Percentiles rank a stretch among this genome's conserved stretches.
phyloP scores from a whole-genome alignment of 1,284 basidiomycete genomes.

The Papiliotrema flavescens region DNA sequence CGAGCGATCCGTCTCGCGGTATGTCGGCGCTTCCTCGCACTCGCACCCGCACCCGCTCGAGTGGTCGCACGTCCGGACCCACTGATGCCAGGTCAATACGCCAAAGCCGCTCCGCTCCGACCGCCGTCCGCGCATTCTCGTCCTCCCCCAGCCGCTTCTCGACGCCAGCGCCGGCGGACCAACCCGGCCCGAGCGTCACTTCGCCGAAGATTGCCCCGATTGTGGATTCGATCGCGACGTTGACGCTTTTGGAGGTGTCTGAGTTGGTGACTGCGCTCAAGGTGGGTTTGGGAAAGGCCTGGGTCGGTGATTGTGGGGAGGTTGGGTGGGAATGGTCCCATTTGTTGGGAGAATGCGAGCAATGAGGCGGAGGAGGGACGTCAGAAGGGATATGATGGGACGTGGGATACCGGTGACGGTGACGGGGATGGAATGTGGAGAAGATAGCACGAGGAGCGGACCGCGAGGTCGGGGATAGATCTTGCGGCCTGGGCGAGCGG shows the following conservation, averaged over 20 bases:
- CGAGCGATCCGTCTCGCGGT: constrained; percentile 3
- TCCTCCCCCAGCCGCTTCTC: background rate
- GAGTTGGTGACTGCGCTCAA: constrained; percentile 90
- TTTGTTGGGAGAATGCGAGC: too few species aligned
- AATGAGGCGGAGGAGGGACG: too few species aligned
- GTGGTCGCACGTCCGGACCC: too few species aligned
- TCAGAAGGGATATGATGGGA: background rate
- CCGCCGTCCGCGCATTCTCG: background rate
- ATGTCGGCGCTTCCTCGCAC: background rate
- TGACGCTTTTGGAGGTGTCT: constrained; percentile 94
- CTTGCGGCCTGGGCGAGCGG: too few species aligned
- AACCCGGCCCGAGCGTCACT: constrained; percentile 15
- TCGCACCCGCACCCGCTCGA: background rate
- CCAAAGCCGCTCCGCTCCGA: background rate
- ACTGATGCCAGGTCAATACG: constrained; percentile 3
- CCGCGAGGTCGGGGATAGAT: too few species aligned
- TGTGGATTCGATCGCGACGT: constrained; percentile 86
- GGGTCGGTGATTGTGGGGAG: too few species aligned
- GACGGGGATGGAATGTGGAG: background rate
- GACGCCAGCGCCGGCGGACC: constrained; percentile 16
- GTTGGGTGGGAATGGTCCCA: too few species aligned
- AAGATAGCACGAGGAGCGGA: too few species aligned
- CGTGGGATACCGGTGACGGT: too few species aligned
- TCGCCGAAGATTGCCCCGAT: constrained; percentile 69
- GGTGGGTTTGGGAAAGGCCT: constrained; percentile 52